A percentile compares a stretch with the other conserved stretches of the same genome.
Evolutionary conservation across 148 eudicot species (phyloP).

Genomic region (Spergularia bocconei): DNA sequence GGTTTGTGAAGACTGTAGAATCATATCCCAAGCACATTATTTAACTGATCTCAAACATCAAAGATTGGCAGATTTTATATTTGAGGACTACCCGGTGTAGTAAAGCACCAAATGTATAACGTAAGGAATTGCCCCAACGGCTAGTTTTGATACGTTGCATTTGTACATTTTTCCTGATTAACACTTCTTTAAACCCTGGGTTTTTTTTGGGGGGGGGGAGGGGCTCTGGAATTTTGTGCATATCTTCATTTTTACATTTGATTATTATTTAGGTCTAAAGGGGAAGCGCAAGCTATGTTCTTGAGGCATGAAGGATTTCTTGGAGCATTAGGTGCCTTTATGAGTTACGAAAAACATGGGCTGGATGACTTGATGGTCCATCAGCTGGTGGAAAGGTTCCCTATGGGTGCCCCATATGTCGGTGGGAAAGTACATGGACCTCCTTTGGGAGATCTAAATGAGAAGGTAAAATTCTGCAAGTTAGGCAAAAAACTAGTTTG

Average conservation of each 20-base stretch:
- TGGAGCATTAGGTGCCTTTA: constrained; percentile 98
- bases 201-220: background rate
- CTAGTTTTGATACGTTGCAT: too few species aligned
- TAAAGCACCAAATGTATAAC: too few species aligned
- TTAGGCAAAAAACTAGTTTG: background rate
- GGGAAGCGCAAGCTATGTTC: constrained; percentile 94
- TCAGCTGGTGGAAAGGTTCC: constrained; percentile 95
- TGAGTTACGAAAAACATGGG: constrained; percentile 97
- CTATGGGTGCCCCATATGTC: constrained; percentile 96
- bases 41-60: too few species aligned
- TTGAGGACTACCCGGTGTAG: too few species aligned
- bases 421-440: constrained; percentile 96
- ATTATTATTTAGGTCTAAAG: constrained; percentile 68
- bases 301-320: constrained; percentile 95
- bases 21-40: too few species aligned
- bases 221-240: background rate
- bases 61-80: too few species aligned
- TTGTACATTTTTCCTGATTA: background rate
- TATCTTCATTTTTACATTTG: background rate
- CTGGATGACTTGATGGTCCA: constrained; percentile 94
- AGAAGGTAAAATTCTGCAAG: constrained; percentile 52
- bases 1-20: too few species aligned
- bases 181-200: background rate
- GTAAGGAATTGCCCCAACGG: too few species aligned
- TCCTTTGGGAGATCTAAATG: constrained; percentile 85